Evolutionary conservation across 1,284 basidiomycete species (phyloP).

Genomic region (Gymnopus androsaceus): DNA sequence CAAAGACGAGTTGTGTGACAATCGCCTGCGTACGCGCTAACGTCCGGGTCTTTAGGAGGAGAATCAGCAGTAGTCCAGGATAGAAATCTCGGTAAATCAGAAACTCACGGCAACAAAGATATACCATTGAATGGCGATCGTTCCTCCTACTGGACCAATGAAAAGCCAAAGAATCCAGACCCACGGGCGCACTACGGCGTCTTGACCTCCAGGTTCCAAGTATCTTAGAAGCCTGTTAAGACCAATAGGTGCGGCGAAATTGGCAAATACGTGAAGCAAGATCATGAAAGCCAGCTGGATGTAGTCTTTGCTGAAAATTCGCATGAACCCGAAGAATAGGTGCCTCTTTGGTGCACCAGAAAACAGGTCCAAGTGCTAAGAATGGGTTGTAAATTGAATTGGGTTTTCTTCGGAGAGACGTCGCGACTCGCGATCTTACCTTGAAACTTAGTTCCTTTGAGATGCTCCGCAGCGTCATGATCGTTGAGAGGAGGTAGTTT

Average conservation of each 20-base stretch:
- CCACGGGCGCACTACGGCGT: constrained; percentile 45
- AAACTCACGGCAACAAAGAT: constrained; percentile 36
- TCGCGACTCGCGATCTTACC: constrained; percentile 31
- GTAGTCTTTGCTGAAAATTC: constrained; percentile 40
- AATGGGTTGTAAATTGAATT: constrained; percentile 40
- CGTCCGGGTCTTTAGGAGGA: constrained; percentile 21
- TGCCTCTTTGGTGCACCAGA: constrained; percentile 33
- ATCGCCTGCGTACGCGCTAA: constrained; percentile 40
- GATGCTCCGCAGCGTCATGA: constrained; percentile 46
- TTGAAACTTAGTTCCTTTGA: constrained; percentile 40
- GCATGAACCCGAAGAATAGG: constrained; percentile 37
- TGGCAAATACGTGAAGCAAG: constrained; percentile 33
- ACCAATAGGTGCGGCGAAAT: constrained; percentile 49
- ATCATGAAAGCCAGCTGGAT: constrained; percentile 36
- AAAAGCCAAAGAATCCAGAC: constrained; percentile 69
- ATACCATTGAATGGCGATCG: constrained; percentile 39
- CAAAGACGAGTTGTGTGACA: constrained; percentile 59
- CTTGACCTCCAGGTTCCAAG: constrained; percentile 42
- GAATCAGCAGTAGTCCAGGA: background rate
- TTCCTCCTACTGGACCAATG: constrained; percentile 51
- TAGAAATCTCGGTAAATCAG: background rate
- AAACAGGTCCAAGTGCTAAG: constrained; percentile 45
- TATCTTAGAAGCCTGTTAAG: constrained; percentile 44
- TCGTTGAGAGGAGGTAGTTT: constrained; percentile 61
- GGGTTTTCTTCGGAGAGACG: no score